A percentile compares a stretch with the other conserved stretches of the same genome.
These are phyloP conservation scores for Yamadazyma sp. DNA, from an alignment of 1,139 yeast genomes.

Conservation along the genomic window DNA sequence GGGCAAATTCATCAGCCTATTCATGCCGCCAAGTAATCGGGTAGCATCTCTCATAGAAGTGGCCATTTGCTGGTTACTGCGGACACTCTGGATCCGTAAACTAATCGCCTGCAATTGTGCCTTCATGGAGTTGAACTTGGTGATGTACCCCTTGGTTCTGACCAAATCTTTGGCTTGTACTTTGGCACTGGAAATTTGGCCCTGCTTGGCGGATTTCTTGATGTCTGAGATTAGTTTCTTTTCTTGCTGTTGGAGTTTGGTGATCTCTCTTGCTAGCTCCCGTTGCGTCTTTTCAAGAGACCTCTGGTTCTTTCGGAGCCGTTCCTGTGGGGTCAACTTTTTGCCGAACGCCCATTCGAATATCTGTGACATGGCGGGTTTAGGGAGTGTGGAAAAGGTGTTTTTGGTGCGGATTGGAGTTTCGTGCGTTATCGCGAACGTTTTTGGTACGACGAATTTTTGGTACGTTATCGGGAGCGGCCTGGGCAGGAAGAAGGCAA, in stretches of 20 bases:
- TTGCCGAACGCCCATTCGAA: constrained; percentile 97
- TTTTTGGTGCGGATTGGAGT: too few species aligned
- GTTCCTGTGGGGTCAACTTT: constrained; percentile 89
- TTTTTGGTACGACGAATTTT: too few species aligned
- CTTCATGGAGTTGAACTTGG: constrained; percentile 90
- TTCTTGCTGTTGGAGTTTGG: constrained; percentile 86
- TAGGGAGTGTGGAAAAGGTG: background rate
- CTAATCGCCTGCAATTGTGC: constrained; percentile 95
- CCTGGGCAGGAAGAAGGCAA: too few species aligned
- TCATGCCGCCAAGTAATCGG: constrained; percentile 79
- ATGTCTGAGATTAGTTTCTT: constrained; percentile 83
- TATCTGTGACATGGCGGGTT: constrained; percentile 51
- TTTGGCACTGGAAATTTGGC: constrained; percentile 86
- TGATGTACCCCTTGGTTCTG: constrained; percentile 77
- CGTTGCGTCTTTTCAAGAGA: constrained; percentile 93
- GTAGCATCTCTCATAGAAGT: constrained; percentile 97
- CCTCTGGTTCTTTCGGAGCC: constrained; percentile 91
- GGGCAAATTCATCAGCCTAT: constrained; percentile 85
- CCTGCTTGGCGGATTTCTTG: constrained; percentile 85
- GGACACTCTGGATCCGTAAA: constrained; percentile 81
- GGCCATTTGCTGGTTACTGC: constrained; percentile 95
- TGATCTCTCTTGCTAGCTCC: constrained; percentile 83
- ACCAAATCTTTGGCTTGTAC: constrained; percentile 95
- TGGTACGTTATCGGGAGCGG: too few species aligned
- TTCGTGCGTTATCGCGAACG: too few species aligned